Percentiles rank a stretch among this genome's conserved stretches.
Conservation (phyloP, 2,329 filamentous ascomycete genomes). For the Akanthomyces lecanii region DNA sequence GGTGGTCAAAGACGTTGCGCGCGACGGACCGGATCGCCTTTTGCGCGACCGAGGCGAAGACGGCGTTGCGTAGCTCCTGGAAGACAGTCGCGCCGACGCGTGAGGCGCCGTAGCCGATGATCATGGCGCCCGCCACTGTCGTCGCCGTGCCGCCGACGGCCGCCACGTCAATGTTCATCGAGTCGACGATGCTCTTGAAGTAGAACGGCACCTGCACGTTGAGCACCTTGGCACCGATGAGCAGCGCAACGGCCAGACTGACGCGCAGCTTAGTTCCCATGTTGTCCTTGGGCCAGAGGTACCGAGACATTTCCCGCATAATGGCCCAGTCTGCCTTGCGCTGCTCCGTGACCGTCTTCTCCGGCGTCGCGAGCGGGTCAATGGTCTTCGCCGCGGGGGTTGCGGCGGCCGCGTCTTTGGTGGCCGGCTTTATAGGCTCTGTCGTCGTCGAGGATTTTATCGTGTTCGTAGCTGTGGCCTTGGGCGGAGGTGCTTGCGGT, state of each 20-base stretch:
- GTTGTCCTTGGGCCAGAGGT: slow-evolving; percentile 90
- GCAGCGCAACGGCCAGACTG: slow-evolving; percentile 72
- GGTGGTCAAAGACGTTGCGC: slow-evolving; percentile 84
- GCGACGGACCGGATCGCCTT: slow-evolving; percentile 93
- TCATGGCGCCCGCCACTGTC: slow-evolving; percentile 86
- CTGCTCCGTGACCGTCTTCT: slow-evolving; percentile 72
- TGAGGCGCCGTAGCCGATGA: slow-evolving; percentile 85
- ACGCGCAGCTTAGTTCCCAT: slow-evolving; percentile 73
- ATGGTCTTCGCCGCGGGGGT: slow-evolving; percentile 22
- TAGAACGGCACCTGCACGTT: slow-evolving; percentile 99
- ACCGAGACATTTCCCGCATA: slow-evolving; percentile 94
- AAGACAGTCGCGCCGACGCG: slow-evolving; percentile 86
- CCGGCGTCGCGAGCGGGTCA: slow-evolving; percentile 31
- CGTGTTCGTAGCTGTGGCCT: slow-evolving; percentile 19
- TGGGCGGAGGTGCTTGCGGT: slow-evolving; percentile 23
- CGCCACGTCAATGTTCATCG: slow-evolving; percentile 94
- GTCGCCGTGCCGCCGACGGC: slow-evolving; percentile 81
- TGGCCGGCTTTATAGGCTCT: slow-evolving; percentile 11
- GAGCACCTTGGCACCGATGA: slow-evolving; percentile 87
- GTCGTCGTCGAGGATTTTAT: slow-evolving; percentile 1
- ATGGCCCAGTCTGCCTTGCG: slow-evolving; percentile 97
- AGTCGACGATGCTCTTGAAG: slow-evolving; percentile 96
- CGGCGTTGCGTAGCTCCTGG: slow-evolving; percentile 89
- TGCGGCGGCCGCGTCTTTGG: slow-evolving; percentile 21
- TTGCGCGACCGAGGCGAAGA: slow-evolving; percentile 95